These are phyloP conservation scores for Fibroporia radiculosa DNA, from an alignment of 768 basidiomycete genomes.

Conservation along the genomic window DNA sequence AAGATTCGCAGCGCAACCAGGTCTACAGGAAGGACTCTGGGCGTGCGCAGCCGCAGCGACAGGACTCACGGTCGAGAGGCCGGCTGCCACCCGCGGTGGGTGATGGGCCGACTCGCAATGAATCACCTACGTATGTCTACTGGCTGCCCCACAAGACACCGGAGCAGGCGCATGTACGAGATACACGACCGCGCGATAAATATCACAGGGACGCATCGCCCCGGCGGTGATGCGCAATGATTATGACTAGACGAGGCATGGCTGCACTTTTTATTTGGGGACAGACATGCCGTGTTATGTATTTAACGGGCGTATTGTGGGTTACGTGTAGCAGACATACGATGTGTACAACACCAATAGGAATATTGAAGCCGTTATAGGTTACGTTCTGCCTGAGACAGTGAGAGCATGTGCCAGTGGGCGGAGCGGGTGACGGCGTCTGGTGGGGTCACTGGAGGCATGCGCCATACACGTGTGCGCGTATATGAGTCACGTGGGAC, in stretches of 20 bases:
- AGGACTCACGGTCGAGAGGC: slow-evolving; percentile 7
- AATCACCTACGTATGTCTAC: slow-evolving; percentile 21
- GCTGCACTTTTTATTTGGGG: slow-evolving; percentile 12
- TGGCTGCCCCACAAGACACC: slow-evolving; percentile 22
- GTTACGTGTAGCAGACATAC: slow-evolving; percentile 6
- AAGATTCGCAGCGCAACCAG: background rate
- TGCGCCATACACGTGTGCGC: background rate
- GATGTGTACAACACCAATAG: slow-evolving; percentile 3
- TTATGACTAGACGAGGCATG: slow-evolving; percentile 3
- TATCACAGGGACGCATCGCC: slow-evolving; percentile 35
- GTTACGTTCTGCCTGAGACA: background rate
- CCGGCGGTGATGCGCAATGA: slow-evolving; percentile 31
- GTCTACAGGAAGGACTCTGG: slow-evolving; percentile 3
- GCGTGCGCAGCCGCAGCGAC: slow-evolving; percentile 3
- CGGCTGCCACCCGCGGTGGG: slow-evolving; percentile 1
- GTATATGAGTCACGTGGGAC: background rate
- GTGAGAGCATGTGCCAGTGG: background rate
- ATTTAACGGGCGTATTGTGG: slow-evolving; percentile 5
- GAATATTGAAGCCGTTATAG: background rate
- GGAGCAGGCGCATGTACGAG: slow-evolving; percentile 19
- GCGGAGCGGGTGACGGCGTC: background rate
- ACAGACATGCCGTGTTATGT: background rate
- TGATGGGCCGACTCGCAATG: slow-evolving; percentile 20
- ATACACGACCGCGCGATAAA: slow-evolving; percentile 24
- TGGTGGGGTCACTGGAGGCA: background rate